A percentile compares a stretch with the other conserved stretches of the same genome.
Conservation (phyloP, 1,139 yeast species). For the Protomyces arabidopsidicola region DNA sequence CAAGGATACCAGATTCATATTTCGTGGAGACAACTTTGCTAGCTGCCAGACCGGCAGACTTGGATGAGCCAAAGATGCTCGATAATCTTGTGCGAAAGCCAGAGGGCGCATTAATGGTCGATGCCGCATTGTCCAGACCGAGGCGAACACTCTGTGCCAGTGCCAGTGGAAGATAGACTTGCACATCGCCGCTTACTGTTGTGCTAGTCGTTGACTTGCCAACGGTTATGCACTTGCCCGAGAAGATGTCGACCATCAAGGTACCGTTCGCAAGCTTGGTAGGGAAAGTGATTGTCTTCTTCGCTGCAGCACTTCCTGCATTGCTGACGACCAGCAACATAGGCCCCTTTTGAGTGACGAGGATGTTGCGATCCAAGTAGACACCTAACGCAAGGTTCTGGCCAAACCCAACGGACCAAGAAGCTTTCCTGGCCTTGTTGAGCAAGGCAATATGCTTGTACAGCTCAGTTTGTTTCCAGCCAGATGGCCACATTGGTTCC, state of each 20-base stretch:
- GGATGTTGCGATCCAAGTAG: slow-evolving; percentile 1
- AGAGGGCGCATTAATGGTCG: not conserved
- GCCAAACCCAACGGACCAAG: slow-evolving; percentile 22
- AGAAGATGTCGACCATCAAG: slow-evolving; percentile 10
- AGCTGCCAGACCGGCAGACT: slow-evolving; percentile 4
- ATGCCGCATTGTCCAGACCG: not conserved
- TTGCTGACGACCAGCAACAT: slow-evolving; percentile 18
- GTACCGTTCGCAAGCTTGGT: slow-evolving; percentile 19
- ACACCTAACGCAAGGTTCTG: slow-evolving; percentile 13
- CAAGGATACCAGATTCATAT: slow-evolving; percentile 8
- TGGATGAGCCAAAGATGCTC: slow-evolving; percentile 16
- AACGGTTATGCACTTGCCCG: slow-evolving; percentile 11
- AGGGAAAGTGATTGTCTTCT: slow-evolving; percentile 16
- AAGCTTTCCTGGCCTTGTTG: slow-evolving; percentile 8
- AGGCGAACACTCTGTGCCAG: slow-evolving; percentile 14
- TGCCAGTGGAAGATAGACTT: slow-evolving; percentile 11
- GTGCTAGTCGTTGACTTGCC: slow-evolving; percentile 16
- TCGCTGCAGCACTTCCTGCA: slow-evolving; percentile 11
- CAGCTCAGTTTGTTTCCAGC: slow-evolving; percentile 5
- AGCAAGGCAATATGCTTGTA: slow-evolving; percentile 12
- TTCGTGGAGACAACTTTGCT: not conserved
- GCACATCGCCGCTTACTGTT: slow-evolving; percentile 5
- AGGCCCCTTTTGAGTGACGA: slow-evolving; percentile 28
- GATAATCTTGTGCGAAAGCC: slow-evolving; percentile 6
- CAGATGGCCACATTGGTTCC: slow-evolving; percentile 22